Conservation (phyloP, 140 eudicot genomes). For the Flaveria floridana region DNA sequence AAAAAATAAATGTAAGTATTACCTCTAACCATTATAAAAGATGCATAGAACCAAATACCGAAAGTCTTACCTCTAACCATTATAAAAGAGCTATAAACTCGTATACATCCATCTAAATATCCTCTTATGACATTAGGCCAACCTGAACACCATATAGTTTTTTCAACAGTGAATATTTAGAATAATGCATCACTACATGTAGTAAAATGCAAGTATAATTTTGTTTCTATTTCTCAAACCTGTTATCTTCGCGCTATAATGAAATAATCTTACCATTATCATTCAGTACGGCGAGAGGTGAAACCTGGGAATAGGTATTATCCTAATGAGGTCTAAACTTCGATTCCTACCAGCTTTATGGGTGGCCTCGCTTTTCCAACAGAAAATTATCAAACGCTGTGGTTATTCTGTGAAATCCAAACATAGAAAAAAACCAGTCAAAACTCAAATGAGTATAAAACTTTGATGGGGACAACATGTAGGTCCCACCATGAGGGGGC, state of each 20-base stretch:
- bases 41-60: background rate
- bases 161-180: background rate
- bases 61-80: background rate
- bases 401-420: background rate
- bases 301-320: too few species aligned
- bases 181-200: background rate
- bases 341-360: background rate
- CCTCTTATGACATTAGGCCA: background rate
- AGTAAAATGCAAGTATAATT: background rate
- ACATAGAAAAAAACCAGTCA: background rate
- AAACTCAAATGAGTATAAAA: too few species aligned
- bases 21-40: background rate
- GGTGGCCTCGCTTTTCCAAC: background rate
- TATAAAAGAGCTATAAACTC: background rate
- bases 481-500: background rate
- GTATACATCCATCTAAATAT: background rate
- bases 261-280: background rate
- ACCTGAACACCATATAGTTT: background rate
- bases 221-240: background rate
- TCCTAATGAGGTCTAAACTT: too few species aligned
- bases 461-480: background rate
- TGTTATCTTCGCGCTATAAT: background rate
- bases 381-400: too few species aligned
- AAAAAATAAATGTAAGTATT: background rate
- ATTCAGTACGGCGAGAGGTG: too few species aligned